phyloP scores from a whole-genome alignment of 192 early-diverging fungal genomes.

The Podila minutissima region DNA sequence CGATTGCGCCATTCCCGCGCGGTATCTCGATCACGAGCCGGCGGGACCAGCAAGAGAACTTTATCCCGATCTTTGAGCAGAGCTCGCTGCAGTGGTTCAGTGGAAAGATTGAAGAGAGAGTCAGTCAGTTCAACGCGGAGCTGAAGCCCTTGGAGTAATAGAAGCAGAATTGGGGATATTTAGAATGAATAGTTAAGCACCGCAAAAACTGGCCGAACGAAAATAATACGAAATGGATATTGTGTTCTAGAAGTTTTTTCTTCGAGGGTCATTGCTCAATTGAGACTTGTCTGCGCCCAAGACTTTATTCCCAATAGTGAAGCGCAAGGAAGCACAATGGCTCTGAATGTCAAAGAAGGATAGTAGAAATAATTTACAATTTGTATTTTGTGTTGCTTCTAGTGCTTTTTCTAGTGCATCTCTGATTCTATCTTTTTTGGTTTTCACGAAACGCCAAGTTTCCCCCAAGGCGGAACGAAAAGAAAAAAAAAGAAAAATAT shows the following conservation, averaged over 20 bases:
- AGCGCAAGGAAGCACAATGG: no score
- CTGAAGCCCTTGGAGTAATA: conserved; percentile 46
- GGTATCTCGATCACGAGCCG: conserved; percentile 79
- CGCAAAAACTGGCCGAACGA: no score
- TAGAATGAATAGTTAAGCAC: not conserved
- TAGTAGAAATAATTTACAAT: not conserved
- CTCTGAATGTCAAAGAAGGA: no score
- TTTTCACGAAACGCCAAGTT: no score
- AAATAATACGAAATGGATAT: not conserved
- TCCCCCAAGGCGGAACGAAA: no score
- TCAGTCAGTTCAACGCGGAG: conserved; percentile 61
- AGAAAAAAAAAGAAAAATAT: not conserved
- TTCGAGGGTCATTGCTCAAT: no score
- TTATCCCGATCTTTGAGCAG: conserved; percentile 77
- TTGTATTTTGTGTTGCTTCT: not conserved
- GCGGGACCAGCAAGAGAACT: conserved; percentile 66
- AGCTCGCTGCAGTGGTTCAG: conserved; percentile 75
- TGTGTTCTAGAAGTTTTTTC: no score
- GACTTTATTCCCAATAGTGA: no score
- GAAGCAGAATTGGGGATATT: not conserved
- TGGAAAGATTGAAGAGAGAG: conserved; percentile 73
- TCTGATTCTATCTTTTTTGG: not conserved
- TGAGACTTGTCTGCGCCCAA: no score
- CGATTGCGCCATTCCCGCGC: conserved; percentile 73
- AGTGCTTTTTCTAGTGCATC: not conserved